Base-by-base conservation (phyloP, 1,139 yeast genomes). In the Yamadazyma atmosphaerica region DNA sequence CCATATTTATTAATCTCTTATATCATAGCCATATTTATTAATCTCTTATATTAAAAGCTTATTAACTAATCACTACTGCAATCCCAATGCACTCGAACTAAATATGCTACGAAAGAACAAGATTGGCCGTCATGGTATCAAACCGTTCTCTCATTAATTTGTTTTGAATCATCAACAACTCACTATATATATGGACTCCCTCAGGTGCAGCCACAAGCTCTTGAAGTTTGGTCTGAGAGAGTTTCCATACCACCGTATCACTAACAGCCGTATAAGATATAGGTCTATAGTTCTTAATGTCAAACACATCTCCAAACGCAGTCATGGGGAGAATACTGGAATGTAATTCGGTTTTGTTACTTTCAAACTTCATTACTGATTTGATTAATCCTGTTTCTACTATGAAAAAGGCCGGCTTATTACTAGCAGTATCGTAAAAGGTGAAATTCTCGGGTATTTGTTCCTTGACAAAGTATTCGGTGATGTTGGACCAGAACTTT, bases 301-400 rank as follows among this genome's bases (percentile, higher is more conserved):
- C 69, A 22, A 61, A 61, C 34, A 83, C 61, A 56, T 84, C 89
- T 2, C 98, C 98, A 60, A 89, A 86, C 4, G 95, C 83, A 0
- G 97, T 89, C 46, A 89, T 80, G n/a, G 96, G 95, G 24, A 92
- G 74, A 41, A 90, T 78, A 13, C 88, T 83, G 44, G 92, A 92
- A 41, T 76, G 77, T 26, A 90, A 72, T 32, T 76, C 78, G 3
- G 86, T 76, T 48, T 74, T 74, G 48, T 74, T 71, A 50, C 72
- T 58, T 45, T 73, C 72, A 72, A 79, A 53, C 64, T 72, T 61
- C 68, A 82, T 46, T 56, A 65, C 77, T 3, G 87, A 80, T 31
- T 84, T 75, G 32, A 92, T 69, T 29, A 87, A 70, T 1, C 98
- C 98, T 1, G 81, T 70, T 52, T 90, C 97, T 14, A 92, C 83